A percentile compares a stretch with the other conserved stretches of the same genome.
These are phyloP conservation scores for Galeopsis tetrahit DNA, from an alignment of 257 asterid genomes.

Conservation along the genomic window DNA sequence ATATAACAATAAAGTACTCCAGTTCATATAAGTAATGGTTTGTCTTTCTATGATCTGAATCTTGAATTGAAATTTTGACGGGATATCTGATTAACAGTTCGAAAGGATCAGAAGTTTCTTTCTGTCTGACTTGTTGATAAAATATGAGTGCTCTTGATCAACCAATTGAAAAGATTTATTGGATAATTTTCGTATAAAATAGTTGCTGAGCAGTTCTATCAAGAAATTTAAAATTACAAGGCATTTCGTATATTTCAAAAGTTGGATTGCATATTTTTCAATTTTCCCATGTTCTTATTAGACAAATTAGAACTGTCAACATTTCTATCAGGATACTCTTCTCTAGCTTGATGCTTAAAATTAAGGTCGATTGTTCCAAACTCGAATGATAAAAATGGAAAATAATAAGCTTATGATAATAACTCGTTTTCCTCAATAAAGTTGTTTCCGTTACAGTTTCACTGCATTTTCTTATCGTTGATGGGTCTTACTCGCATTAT, in stretches of 20 bases:
- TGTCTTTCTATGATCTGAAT: not conserved
- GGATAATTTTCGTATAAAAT: not conserved
- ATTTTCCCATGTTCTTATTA: not conserved
- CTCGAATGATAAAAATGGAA: not conserved
- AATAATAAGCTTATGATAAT: not conserved
- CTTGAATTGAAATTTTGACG: not conserved
- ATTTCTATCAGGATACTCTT: constrained; percentile 2
- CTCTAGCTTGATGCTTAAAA: not conserved
- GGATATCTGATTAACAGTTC: constrained; percentile 9
- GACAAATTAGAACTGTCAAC: not conserved
- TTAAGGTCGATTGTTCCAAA: not conserved
- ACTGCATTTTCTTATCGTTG: not conserved
- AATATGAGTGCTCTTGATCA: not conserved
- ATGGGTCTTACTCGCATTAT: not conserved
- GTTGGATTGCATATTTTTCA: no score
- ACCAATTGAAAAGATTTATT: not conserved
- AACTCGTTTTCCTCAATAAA: not conserved
- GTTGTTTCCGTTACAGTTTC: not conserved
- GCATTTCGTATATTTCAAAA: no score
- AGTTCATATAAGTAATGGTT: constrained; percentile 1
- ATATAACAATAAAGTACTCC: not conserved
- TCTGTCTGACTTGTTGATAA: no score
- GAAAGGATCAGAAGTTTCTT: not conserved
- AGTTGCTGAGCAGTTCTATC: no score
- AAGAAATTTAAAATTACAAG: no score